Percentiles rank a stretch among this genome's conserved stretches.
These are phyloP conservation scores for Collybia mongolica DNA, from an alignment of 768 basidiomycete genomes.

Conservation along the genomic window DNA sequence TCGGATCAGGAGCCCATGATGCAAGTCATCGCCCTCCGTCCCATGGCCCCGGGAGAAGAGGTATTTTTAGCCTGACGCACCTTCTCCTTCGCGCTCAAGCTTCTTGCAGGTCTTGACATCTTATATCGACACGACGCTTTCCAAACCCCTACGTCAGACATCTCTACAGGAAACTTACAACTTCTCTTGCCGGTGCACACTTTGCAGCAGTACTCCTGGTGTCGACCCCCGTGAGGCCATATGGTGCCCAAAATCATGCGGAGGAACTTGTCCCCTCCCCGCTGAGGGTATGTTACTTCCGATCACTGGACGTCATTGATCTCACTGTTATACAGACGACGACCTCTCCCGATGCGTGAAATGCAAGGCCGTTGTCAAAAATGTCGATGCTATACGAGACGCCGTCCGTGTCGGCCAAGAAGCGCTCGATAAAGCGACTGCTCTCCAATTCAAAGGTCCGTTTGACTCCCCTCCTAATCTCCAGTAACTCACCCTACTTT, in stretches of 20 bases:
- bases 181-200: conserved; percentile 68
- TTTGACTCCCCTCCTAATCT: background rate
- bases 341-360: conserved; percentile 46
- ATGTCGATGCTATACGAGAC: conserved; percentile 57
- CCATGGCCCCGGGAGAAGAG: conserved; percentile 69
- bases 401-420: conserved; percentile 70
- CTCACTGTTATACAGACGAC: conserved; percentile 37
- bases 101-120: conserved; percentile 65
- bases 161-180: conserved; percentile 71
- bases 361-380: conserved; percentile 49
- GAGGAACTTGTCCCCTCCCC: conserved; percentile 60
- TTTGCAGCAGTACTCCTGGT: conserved; percentile 39
- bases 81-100: background rate
- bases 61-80: conserved; percentile 30
- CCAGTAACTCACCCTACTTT: conserved; percentile 2
- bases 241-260: conserved; percentile 68
- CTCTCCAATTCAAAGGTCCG: conserved; percentile 59
- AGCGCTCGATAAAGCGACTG: conserved; percentile 69
- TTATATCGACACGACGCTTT: conserved; percentile 84
- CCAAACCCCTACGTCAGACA: conserved; percentile 49
- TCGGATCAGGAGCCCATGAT: conserved; percentile 56
- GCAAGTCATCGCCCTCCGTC: conserved; percentile 70
- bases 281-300: conserved; percentile 45
- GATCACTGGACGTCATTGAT: background rate
- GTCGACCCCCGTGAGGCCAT: conserved; percentile 71